Conservation (phyloP, 306 rosid species). For the Clitoria ternatea region DNA sequence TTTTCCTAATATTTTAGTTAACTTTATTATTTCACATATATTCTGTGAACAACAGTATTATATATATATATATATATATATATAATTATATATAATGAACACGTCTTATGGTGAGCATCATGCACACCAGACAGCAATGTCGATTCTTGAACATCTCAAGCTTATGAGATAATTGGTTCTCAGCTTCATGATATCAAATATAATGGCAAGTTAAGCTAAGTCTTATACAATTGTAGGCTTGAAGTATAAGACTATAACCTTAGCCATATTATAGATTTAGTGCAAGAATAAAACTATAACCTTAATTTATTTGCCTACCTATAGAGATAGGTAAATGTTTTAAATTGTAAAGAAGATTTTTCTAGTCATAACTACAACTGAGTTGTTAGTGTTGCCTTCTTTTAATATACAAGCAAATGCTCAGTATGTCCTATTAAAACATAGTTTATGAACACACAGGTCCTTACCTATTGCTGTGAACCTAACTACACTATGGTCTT, state of each 20-base stretch:
- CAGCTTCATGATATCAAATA: background rate
- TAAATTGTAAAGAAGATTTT: background rate
- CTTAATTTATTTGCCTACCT: background rate
- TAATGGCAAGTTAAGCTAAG: background rate
- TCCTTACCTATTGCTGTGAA: background rate
- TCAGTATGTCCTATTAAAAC: constrained; percentile 3
- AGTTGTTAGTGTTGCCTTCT: constrained; percentile 10
- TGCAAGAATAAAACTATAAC: background rate
- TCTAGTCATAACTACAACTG: background rate
- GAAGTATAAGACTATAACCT: too few relatives aligned
- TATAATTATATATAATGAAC: too few relatives aligned
- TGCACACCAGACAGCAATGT: too few relatives aligned
- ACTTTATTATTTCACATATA: background rate
- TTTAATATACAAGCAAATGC: background rate
- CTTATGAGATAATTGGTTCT: background rate
- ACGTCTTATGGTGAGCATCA: too few relatives aligned
- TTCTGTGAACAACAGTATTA: too few relatives aligned
- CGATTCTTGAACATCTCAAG: too few relatives aligned
- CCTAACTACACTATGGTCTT: background rate
- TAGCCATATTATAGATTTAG: background rate
- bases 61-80: too few relatives aligned
- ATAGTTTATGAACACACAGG: constrained; percentile 2
- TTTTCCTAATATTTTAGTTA: background rate
- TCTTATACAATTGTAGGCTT: background rate
- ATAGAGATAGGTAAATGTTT: background rate